These are phyloP conservation scores for Hippophae gyantsensis DNA, from an alignment of 306 rosid genomes.

Conservation along the genomic window DNA sequence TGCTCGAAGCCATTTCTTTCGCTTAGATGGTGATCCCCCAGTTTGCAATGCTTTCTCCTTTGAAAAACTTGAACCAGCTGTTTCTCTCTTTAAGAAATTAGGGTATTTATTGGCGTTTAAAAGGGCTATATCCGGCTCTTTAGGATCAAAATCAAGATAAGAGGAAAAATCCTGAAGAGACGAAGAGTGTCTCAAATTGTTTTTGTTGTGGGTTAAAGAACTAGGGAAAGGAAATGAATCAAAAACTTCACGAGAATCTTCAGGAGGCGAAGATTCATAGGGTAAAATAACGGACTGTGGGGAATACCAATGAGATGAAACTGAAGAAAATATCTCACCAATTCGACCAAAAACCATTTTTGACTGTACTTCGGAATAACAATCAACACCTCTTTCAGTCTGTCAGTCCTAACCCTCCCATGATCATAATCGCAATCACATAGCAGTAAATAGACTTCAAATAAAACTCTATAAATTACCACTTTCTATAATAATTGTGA, in stretches of 20 bases:
- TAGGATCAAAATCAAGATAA: slow-evolving; percentile 33
- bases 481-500: too few relatives aligned
- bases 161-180: slow-evolving; percentile 80
- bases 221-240: slow-evolving; percentile 1
- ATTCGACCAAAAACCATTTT: slow-evolving; percentile 44
- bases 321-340: slow-evolving; percentile 31
- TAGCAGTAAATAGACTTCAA: too few relatives aligned
- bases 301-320: slow-evolving; percentile 25
- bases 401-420: too few relatives aligned
- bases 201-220: slow-evolving; percentile 19
- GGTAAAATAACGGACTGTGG: slow-evolving; percentile 15
- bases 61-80: slow-evolving; percentile 40
- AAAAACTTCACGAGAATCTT: slow-evolving; percentile 15
- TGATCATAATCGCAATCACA: too few relatives aligned
- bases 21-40: slow-evolving; percentile 24
- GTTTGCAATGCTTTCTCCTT: slow-evolving; percentile 43
- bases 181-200: slow-evolving; percentile 50
- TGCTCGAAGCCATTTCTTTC: slow-evolving; percentile 45
- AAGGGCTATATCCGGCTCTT: not conserved
- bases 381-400: too few relatives aligned
- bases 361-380: not conserved
- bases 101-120: slow-evolving; percentile 13
- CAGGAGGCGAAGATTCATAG: slow-evolving; percentile 9
- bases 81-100: slow-evolving; percentile 33
- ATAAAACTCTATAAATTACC: too few relatives aligned